Evolutionary conservation across 2,329 filamentous ascomycete species (phyloP).

Genomic region (Fusarium subtropicale): DNA sequence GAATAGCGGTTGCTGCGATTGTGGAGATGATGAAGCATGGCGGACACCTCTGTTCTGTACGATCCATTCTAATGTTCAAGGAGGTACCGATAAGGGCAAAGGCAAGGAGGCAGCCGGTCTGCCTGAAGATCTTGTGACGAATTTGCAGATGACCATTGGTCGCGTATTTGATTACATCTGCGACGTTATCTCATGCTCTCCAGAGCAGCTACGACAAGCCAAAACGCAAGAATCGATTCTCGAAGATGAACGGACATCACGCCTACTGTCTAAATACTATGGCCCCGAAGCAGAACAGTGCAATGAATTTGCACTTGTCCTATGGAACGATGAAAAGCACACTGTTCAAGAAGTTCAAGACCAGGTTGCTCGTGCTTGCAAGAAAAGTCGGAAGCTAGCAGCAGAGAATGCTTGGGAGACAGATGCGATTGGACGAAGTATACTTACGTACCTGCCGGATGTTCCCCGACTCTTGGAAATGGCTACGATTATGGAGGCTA

Average conservation of each 20-base stretch:
- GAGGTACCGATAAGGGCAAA: constrained; percentile 70
- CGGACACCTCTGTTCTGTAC: constrained; percentile 87
- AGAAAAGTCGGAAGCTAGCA: constrained; percentile 75
- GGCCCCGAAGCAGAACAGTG: constrained; percentile 65
- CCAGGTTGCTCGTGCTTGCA: constrained; percentile 91
- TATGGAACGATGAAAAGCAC: constrained; percentile 99
- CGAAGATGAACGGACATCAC: constrained; percentile 83
- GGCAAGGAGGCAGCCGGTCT: constrained; percentile 68
- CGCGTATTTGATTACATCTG: constrained; percentile 93
- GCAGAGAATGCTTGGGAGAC: constrained; percentile 85
- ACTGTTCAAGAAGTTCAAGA: constrained; percentile 91
- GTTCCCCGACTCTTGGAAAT: constrained; percentile 79
- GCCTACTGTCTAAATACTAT: constrained; percentile 76
- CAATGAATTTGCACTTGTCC: constrained; percentile 80
- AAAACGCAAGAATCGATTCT: constrained; percentile 86
- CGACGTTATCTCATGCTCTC: constrained; percentile 97
- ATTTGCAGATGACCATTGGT: constrained; percentile 86
- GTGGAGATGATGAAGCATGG: constrained; percentile 96
- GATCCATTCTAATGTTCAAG: constrained; percentile 79
- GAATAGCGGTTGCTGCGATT: constrained; percentile 97
- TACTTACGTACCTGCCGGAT: constrained; percentile 81
- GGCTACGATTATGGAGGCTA: constrained; percentile 89
- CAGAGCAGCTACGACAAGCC: constrained; percentile 88
- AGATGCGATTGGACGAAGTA: constrained; percentile 86
- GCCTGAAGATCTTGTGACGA: constrained; percentile 79